Evolutionary conservation across 345 rosid species (phyloP).

Genomic region (Toxicodendron radicans): DNA sequence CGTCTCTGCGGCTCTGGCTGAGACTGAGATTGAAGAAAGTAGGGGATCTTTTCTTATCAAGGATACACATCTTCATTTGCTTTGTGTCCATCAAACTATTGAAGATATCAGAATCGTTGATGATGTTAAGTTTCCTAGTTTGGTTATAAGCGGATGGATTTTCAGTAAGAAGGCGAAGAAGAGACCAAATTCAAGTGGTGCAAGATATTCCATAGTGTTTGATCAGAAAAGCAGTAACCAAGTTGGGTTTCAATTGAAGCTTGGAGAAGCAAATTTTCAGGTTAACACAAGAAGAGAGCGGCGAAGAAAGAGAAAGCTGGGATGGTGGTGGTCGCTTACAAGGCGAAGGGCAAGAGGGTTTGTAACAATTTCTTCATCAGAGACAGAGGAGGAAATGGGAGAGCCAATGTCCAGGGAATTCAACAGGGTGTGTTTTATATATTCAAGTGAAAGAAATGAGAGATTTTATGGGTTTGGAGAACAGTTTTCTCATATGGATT

Average conservation of each 20-base stretch:
- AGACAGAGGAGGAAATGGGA: slow-evolving; percentile 37
- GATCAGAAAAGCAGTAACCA: slow-evolving; percentile 47
- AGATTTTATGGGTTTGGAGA: slow-evolving; percentile 70
- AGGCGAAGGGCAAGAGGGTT: slow-evolving; percentile 35
- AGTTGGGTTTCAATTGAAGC: slow-evolving; percentile 47
- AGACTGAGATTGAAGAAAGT: slow-evolving; percentile 68
- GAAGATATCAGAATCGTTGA: slow-evolving; percentile 44
- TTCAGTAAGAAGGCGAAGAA: slow-evolving; percentile 35
- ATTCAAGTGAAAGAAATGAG: slow-evolving; percentile 57
- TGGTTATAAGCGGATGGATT: slow-evolving; percentile 50
- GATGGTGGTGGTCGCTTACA: slow-evolving; percentile 36
- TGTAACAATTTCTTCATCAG: slow-evolving; percentile 33
- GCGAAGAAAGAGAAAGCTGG: slow-evolving; percentile 34
- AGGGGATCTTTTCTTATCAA: slow-evolving; percentile 61
- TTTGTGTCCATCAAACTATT: slow-evolving; percentile 52
- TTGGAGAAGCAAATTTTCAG: slow-evolving; percentile 39
- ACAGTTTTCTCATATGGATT: slow-evolving; percentile 73
- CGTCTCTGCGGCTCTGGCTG: slow-evolving; percentile 57
- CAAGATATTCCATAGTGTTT: slow-evolving; percentile 55
- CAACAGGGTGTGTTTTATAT: slow-evolving; percentile 55
- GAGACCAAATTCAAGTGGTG: slow-evolving; percentile 20
- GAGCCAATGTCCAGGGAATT: slow-evolving; percentile 36
- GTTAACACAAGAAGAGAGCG: slow-evolving; percentile 18
- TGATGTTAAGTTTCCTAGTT: slow-evolving; percentile 34
- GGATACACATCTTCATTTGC: slow-evolving; percentile 35